Conservation (phyloP, 768 basidiomycete species). For the Amyloporia xantha region DNA sequence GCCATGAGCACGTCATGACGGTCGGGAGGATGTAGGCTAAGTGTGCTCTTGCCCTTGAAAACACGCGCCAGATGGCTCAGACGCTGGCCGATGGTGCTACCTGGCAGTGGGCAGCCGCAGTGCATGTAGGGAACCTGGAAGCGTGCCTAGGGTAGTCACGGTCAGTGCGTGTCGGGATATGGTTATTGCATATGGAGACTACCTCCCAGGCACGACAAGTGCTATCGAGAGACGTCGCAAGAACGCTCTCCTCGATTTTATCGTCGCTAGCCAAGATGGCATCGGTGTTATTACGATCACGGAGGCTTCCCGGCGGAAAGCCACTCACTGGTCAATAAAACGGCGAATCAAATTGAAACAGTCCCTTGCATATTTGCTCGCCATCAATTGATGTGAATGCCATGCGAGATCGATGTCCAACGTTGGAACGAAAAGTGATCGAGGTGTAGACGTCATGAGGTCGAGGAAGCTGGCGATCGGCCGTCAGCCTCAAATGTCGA, state of each 20-base stretch:
- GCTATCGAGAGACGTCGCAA: constrained; percentile 40
- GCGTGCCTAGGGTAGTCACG: constrained; percentile 28
- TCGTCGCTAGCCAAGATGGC: constrained; percentile 32
- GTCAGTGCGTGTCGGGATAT: background rate
- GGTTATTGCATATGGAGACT: constrained; percentile 3
- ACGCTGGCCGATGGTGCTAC: constrained; percentile 37
- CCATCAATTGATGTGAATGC: constrained; percentile 67
- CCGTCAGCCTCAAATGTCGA: too few relatives aligned
- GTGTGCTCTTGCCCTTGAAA: background rate
- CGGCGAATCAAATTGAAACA: constrained; percentile 36
- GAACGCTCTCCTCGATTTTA: constrained; percentile 39
- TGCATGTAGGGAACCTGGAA: constrained; percentile 48
- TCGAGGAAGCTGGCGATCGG: constrained; percentile 43
- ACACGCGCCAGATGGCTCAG: constrained; percentile 28
- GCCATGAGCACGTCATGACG: constrained; percentile 35
- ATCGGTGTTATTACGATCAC: background rate
- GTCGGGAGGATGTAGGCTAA: constrained; percentile 28
- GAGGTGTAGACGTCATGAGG: constrained; percentile 39
- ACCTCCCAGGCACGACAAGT: constrained; percentile 47
- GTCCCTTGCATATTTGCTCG: constrained; percentile 37
- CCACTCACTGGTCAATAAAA: constrained; percentile 50
- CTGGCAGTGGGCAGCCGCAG: constrained; percentile 53
- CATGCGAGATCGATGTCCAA: constrained; percentile 70
- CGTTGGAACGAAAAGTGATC: constrained; percentile 48
- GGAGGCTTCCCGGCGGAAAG: too few relatives aligned